Conservation (phyloP, 1,139 yeast species). For the Yamadazyma dendronema region DNA sequence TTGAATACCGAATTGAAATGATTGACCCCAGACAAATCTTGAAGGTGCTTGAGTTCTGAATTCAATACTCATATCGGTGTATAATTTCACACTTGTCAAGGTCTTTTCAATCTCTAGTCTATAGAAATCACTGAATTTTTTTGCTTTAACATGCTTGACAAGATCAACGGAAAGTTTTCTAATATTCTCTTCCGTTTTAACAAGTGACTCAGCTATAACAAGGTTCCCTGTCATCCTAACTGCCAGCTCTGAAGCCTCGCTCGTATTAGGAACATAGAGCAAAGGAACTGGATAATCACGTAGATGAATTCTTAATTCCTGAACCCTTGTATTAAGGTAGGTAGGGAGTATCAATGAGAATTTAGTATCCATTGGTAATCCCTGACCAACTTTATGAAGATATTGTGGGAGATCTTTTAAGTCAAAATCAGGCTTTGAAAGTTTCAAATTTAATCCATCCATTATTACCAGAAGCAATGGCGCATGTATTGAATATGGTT, state of each 20-base stretch:
- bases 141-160: slow-evolving; percentile 23
- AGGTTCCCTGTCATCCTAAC: slow-evolving; percentile 46
- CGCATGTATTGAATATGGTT: slow-evolving; percentile 60
- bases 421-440: slow-evolving; percentile 58
- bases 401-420: slow-evolving; percentile 55
- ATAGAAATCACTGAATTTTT: slow-evolving; percentile 46
- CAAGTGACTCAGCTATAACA: slow-evolving; percentile 47
- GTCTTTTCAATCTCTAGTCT: slow-evolving; percentile 72
- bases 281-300: slow-evolving; percentile 72
- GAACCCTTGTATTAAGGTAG: slow-evolving; percentile 44
- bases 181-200: slow-evolving; percentile 42
- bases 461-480: slow-evolving; percentile 61
- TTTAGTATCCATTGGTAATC: slow-evolving; percentile 67
- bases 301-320: slow-evolving; percentile 53
- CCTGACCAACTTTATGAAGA: slow-evolving; percentile 73
- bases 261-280: slow-evolving; percentile 32
- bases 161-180: slow-evolving; percentile 65
- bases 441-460: slow-evolving; percentile 52
- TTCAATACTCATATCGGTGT: slow-evolving; percentile 56
- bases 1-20: slow-evolving; percentile 81
- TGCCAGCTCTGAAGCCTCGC: slow-evolving; percentile 12
- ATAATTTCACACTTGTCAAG: slow-evolving; percentile 71
- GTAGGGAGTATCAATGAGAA: slow-evolving; percentile 73
- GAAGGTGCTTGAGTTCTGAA: slow-evolving; percentile 61
- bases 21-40: slow-evolving; percentile 81